Percentiles rank a stretch among this genome's conserved stretches.
Evolutionary conservation across 768 basidiomycete species (phyloP).

Genomic region (Tubosaeta sp.): DNA sequence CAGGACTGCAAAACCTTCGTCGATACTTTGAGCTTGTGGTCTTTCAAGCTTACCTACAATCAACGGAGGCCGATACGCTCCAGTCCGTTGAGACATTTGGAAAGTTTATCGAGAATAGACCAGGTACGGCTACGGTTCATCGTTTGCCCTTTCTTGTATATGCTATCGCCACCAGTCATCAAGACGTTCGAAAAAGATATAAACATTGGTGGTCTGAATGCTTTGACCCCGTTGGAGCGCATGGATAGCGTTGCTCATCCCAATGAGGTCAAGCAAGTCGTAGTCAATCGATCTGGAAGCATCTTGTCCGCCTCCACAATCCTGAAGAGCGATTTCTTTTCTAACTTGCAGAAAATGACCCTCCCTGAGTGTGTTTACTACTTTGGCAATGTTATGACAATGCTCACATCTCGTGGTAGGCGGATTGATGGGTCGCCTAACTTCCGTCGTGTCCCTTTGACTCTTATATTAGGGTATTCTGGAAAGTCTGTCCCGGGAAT

Average conservation of each 20-base stretch:
- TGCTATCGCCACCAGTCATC: slow-evolving; percentile 57
- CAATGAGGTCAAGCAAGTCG: slow-evolving; percentile 87
- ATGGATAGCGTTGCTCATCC: slow-evolving; percentile 75
- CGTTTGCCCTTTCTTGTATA: not conserved
- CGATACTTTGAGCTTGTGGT: slow-evolving; percentile 83
- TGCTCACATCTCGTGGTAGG: slow-evolving; percentile 31
- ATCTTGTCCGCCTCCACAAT: slow-evolving; percentile 91
- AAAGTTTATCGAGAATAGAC: slow-evolving; percentile 75
- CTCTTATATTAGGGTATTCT: slow-evolving; percentile 33
- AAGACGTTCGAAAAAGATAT: slow-evolving; percentile 94
- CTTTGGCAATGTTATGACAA: not conserved
- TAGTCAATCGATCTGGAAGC: slow-evolving; percentile 76
- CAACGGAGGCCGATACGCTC: slow-evolving; percentile 76
- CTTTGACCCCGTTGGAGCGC: slow-evolving; percentile 77
- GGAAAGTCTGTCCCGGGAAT: slow-evolving; percentile 29
- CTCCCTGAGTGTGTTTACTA: slow-evolving; percentile 70
- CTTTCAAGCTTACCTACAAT: slow-evolving; percentile 87
- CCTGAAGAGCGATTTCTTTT: slow-evolving; percentile 93
- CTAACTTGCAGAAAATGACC: slow-evolving; percentile 93
- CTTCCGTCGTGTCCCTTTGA: slow-evolving; percentile 78
- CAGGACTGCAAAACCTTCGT: slow-evolving; percentile 75
- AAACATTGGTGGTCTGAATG: slow-evolving; percentile 67
- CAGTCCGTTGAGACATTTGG: slow-evolving; percentile 73
- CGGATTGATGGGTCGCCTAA: slow-evolving; percentile 94
- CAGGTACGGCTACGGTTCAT: slow-evolving; percentile 48